Percentiles rank a stretch among this genome's conserved stretches.
These are phyloP conservation scores for Tricharina praecox DNA, from an alignment of 495 filamentous ascomycete species.

Conservation along the genomic window DNA sequence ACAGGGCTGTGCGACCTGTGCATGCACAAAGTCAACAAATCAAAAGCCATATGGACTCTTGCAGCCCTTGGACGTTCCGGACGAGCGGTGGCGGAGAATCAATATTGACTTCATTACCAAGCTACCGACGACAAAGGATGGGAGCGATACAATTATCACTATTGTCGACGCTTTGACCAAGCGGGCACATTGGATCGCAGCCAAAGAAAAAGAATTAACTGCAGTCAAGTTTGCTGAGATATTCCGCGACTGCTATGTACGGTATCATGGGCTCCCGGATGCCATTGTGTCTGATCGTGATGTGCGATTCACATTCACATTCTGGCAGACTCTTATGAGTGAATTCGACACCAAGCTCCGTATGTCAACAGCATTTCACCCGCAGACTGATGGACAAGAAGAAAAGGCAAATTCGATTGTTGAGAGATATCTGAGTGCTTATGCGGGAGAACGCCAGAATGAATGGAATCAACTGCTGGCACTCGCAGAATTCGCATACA, in stretches of 20 bases:
- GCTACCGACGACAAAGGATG: background rate
- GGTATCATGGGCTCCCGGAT: background rate
- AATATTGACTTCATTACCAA: slow-evolving; percentile 9
- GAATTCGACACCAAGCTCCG: background rate
- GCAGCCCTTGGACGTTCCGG: background rate
- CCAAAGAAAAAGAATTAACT: background rate
- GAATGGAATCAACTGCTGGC: background rate
- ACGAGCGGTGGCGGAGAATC: slow-evolving; percentile 1
- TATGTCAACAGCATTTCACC: slow-evolving; percentile 1
- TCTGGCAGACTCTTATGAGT: background rate
- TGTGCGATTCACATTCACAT: background rate
- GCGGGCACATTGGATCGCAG: background rate
- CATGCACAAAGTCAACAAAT: background rate
- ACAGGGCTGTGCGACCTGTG: background rate
- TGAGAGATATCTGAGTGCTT: background rate
- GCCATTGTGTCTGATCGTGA: slow-evolving; percentile 1
- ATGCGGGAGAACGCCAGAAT: background rate
- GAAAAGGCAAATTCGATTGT: slow-evolving; percentile 4
- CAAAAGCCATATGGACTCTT: background rate
- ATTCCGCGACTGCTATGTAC: background rate
- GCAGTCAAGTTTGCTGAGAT: slow-evolving; percentile 2
- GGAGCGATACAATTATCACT: slow-evolving; percentile 3
- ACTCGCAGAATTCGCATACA: slow-evolving; percentile 3
- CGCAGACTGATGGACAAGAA: background rate
- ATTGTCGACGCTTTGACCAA: slow-evolving; percentile 7